Conservation (phyloP, 129 eudicot genomes). For the Ambrosia artemisiifolia region DNA sequence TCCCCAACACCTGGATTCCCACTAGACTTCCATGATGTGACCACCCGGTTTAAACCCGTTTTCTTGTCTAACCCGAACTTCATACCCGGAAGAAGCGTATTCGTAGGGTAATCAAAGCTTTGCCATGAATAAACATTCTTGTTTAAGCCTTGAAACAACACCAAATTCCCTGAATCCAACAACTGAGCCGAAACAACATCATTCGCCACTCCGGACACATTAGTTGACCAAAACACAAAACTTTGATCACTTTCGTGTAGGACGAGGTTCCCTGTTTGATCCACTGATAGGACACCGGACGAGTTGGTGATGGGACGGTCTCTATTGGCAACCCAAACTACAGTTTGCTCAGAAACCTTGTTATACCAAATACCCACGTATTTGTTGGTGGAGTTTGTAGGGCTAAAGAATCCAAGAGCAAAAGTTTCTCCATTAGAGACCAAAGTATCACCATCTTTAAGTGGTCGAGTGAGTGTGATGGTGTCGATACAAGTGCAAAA, state of each 20-base stretch:
- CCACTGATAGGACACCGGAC: slow-evolving; percentile 21
- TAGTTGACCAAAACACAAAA: slow-evolving; percentile 36
- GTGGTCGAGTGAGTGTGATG: slow-evolving; percentile 23
- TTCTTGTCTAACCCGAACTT: slow-evolving; percentile 36
- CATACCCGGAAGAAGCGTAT: slow-evolving; percentile 45
- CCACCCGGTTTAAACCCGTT: slow-evolving; percentile 33
- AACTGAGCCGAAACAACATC: slow-evolving; percentile 25
- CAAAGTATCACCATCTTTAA: slow-evolving; percentile 33
- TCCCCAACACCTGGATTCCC: slow-evolving; percentile 44
- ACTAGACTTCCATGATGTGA: slow-evolving; percentile 43
- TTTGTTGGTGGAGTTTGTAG: slow-evolving; percentile 28
- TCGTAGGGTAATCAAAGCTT: slow-evolving; percentile 45
- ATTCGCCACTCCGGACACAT: slow-evolving; percentile 2
- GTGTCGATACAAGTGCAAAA: slow-evolving; percentile 26
- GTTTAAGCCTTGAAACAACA: slow-evolving; percentile 27
- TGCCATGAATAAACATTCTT: slow-evolving; percentile 34
- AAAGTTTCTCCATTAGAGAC: slow-evolving; percentile 32
- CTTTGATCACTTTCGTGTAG: slow-evolving; percentile 2
- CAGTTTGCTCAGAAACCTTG: slow-evolving; percentile 36
- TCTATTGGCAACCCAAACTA: slow-evolving; percentile 43
- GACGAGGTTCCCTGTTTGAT: slow-evolving; percentile 34
- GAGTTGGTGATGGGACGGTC: slow-evolving; percentile 26
- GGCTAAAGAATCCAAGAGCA: slow-evolving; percentile 47
- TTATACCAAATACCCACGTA: slow-evolving; percentile 47
- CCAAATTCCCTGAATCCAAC: slow-evolving; percentile 43